Percentiles rank a stretch among this genome's conserved stretches.
Evolutionary conservation across 495 filamentous ascomycete genomes (phyloP).

Genomic region (Pyronema domesticum): DNA sequence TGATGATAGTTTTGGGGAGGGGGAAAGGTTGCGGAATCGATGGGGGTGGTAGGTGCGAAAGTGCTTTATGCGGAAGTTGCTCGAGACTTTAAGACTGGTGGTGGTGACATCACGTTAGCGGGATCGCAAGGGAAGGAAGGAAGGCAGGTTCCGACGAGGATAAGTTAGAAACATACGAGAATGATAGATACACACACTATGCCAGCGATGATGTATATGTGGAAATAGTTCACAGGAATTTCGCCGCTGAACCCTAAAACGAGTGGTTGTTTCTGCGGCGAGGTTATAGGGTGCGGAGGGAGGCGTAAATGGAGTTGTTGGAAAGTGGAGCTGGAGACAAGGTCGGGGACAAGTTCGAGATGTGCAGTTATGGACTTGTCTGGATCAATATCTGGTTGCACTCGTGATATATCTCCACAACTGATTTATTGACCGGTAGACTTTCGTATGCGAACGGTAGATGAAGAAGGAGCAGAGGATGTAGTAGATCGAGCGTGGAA

Average conservation of each 20-base stretch:
- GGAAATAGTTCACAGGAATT: no score
- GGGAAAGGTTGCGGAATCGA: background rate
- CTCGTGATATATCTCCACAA: background rate
- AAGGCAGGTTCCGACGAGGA: background rate
- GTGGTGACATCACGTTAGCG: background rate
- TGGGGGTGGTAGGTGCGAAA: background rate
- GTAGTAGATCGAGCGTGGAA: background rate
- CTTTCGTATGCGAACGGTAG: background rate
- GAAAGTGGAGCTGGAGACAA: background rate
- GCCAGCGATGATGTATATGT: no score
- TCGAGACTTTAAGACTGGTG: background rate
- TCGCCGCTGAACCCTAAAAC: no score
- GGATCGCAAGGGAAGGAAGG: background rate
- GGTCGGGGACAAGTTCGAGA: background rate
- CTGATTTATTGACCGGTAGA: background rate
- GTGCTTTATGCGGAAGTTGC: background rate
- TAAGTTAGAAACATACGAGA: background rate
- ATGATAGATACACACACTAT: no score
- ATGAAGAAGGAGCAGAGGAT: background rate
- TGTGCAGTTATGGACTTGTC: background rate
- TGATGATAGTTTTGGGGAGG: background rate
- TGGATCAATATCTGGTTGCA: background rate
- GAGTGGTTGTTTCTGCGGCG: no score
- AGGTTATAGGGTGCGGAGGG: no score
- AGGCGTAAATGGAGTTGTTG: background rate